Percentiles rank a stretch among this genome's conserved stretches.
Conservation (phyloP, 2,329 filamentous ascomycete species). For the Monilinia fructicola region DNA sequence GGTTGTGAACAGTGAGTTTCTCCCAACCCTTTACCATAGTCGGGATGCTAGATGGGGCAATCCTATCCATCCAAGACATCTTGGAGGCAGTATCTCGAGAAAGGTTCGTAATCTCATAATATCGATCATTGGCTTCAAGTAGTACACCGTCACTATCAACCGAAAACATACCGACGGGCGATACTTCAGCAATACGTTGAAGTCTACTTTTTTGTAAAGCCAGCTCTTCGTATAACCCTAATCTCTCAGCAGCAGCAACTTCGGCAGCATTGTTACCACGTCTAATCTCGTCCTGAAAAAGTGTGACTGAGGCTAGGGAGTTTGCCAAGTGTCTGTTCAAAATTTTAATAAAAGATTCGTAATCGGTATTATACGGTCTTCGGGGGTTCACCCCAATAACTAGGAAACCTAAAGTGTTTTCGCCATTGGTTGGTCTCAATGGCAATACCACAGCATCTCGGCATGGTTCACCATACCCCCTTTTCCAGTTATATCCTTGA, state of each 20-base stretch:
- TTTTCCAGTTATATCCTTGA: constrained; percentile 61
- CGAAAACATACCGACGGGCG: constrained; percentile 81
- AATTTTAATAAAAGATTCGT: constrained; percentile 71
- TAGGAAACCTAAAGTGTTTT: constrained; percentile 55
- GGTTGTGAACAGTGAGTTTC: constrained; percentile 57
- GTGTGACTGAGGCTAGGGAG: constrained; percentile 74
- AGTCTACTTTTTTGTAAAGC: constrained; percentile 33
- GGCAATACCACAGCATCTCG: constrained; percentile 73
- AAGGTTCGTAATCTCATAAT: constrained; percentile 68
- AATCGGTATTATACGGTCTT: constrained; percentile 75
- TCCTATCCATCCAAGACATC: constrained; percentile 69
- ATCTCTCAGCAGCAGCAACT: constrained; percentile 64
- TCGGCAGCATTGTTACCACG: constrained; percentile 70
- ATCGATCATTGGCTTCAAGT: constrained; percentile 79
- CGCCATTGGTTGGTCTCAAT: constrained; percentile 65
- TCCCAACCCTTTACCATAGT: constrained; percentile 61
- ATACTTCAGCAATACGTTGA: constrained; percentile 73
- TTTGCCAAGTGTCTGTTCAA: constrained; percentile 73
- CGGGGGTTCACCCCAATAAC: constrained; percentile 63
- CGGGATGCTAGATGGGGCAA: constrained; percentile 62
- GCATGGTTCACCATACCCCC: constrained; percentile 70
- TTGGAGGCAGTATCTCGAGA: constrained; percentile 56
- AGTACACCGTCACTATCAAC: constrained; percentile 68
- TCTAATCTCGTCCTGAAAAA: constrained; percentile 79
- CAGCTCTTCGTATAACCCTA: constrained; percentile 35